phyloP scores from a whole-genome alignment of 331 rosid genomes.

The Acacia pycnantha region DNA sequence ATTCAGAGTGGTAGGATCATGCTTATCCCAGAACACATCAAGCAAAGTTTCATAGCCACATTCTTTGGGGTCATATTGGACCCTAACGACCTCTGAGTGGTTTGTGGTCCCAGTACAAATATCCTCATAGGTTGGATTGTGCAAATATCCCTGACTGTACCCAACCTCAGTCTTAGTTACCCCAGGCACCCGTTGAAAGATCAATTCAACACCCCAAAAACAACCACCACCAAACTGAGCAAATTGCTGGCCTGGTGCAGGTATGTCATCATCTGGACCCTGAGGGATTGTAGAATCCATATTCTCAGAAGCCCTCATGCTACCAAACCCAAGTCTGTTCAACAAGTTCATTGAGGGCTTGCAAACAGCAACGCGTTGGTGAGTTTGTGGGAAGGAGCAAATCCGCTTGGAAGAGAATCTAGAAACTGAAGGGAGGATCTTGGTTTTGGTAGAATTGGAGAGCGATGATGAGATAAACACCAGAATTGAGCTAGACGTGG shows the following conservation, averaged over 20 bases:
- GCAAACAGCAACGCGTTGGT: conserved; percentile 30
- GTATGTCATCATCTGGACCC: conserved; percentile 58
- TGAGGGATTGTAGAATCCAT: conserved; percentile 64
- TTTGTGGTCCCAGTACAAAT: conserved; percentile 61
- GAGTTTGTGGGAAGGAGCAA: conserved; percentile 45
- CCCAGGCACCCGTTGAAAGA: conserved; percentile 73
- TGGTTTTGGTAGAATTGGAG: conserved; percentile 26
- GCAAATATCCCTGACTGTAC: conserved; percentile 63
- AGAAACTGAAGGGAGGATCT: conserved; percentile 31
- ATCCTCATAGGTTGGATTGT: conserved; percentile 71
- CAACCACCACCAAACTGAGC: conserved; percentile 93
- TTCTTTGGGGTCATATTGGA: conserved; percentile 75
- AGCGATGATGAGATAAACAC: conserved; percentile 23
- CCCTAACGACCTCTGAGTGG: conserved; percentile 83
- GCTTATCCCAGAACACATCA: conserved; percentile 70
- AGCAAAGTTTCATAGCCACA: conserved; percentile 62
- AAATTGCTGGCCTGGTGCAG: conserved; percentile 49
- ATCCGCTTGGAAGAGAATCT: conserved; percentile 24
- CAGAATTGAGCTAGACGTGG: conserved; percentile 33
- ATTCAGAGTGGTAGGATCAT: conserved; percentile 80
- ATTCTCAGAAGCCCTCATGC: conserved; percentile 38
- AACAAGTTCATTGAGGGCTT: conserved; percentile 66
- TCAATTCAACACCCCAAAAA: conserved; percentile 91
- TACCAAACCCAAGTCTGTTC: conserved; percentile 67
- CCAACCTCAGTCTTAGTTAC: conserved; percentile 86